Evolutionary conservation across 164 flowering plant species (phyloP).

Genomic region (Piper betle): DNA sequence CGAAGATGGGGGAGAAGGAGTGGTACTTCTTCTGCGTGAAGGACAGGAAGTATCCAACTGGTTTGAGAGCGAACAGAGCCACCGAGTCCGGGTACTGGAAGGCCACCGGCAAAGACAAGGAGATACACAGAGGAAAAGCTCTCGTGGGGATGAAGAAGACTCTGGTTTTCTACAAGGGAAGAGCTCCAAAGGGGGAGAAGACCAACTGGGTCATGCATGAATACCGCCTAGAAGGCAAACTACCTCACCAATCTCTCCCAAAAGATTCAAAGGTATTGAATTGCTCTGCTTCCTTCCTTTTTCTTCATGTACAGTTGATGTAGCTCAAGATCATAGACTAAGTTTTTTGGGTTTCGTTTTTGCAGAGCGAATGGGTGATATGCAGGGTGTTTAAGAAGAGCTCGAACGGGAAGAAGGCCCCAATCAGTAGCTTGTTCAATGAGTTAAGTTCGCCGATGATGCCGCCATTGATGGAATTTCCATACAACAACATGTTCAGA

Average conservation of each 20-base stretch:
- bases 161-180: conserved; percentile 21
- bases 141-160: conserved; percentile 25
- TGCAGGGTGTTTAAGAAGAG: conserved; percentile 44
- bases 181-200: conserved; percentile 23
- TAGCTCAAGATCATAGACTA: not conserved
- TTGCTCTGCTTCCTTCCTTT: not conserved
- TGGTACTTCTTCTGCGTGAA: conserved; percentile 22
- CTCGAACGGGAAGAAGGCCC: conserved; percentile 21
- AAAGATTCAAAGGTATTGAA: conserved; percentile 21
- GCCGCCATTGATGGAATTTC: conserved; percentile 35
- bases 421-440: conserved; percentile 1
- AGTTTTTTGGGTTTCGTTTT: not conserved
- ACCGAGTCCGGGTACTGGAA: conserved; percentile 25
- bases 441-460: conserved; percentile 22
- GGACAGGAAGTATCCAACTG: conserved; percentile 23
- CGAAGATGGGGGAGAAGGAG: conserved; percentile 21
- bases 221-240: conserved; percentile 18
- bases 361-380: conserved; percentile 61
- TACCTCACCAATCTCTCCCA: conserved; percentile 14
- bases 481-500: conserved; percentile 11
- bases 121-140: conserved; percentile 13
- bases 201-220: conserved; percentile 30
- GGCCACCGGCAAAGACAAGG: conserved; percentile 23
- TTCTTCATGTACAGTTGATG: not conserved
- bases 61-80: conserved; percentile 23